A percentile compares a stretch with the other conserved stretches of the same genome.
phyloP scores from a whole-genome alignment of 345 rosid species.

The Crucihimalaya himalaica region DNA sequence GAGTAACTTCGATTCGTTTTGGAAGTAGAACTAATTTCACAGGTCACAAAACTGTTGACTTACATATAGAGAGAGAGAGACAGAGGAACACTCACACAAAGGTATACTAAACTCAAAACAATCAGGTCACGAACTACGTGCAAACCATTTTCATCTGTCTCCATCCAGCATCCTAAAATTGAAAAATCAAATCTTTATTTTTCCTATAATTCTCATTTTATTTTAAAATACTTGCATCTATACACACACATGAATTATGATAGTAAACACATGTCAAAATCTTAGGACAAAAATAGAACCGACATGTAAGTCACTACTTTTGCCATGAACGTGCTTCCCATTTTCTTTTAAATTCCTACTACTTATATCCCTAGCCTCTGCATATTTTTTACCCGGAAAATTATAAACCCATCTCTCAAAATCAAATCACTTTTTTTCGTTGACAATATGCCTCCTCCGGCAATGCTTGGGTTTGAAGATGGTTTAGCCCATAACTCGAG shows the following conservation, averaged over 20 bases:
- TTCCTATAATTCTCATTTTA: neutral
- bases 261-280: conserved; percentile 31
- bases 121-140: conserved; percentile 28
- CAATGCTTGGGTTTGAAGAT: conserved; percentile 34
- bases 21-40: conserved; percentile 12
- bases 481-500: neutral
- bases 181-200: neutral
- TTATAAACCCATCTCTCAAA: conserved; percentile 11
- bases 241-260: conserved; percentile 9
- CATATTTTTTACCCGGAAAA: conserved; percentile 20
- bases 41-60: neutral
- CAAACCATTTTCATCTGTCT: conserved; percentile 30
- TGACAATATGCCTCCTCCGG: conserved; percentile 32
- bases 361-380: conserved; percentile 26
- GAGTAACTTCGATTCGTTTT: neutral
- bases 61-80: neutral
- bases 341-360: conserved; percentile 2
- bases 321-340: conserved; percentile 39
- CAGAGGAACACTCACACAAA: neutral
- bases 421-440: neutral
- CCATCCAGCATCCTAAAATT: conserved; percentile 23
- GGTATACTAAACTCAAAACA: neutral
- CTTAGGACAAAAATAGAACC: conserved; percentile 20
- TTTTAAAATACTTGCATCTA: neutral
- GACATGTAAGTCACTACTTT: conserved; percentile 41